These are phyloP conservation scores for Westerdykella sp. DNA, from an alignment of 2,329 filamentous ascomycete genomes.

Conservation along the genomic window DNA sequence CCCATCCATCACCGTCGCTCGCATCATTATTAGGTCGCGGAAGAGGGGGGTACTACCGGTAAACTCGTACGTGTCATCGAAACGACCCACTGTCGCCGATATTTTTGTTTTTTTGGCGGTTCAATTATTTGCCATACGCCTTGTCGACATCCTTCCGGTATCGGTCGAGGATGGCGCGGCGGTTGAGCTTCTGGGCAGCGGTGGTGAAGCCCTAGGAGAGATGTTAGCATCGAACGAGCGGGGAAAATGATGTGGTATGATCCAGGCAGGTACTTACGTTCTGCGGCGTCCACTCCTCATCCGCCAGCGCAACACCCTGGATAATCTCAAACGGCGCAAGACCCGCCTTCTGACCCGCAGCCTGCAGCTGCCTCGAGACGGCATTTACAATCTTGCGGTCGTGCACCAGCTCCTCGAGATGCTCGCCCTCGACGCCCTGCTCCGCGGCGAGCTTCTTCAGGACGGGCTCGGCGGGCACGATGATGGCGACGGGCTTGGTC, in stretches of 20 bases:
- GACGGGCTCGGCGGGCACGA: constrained; percentile 56
- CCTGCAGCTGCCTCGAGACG: constrained; percentile 66
- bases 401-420: constrained; percentile 61
- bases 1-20: no score
- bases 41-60: no score
- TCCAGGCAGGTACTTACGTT: constrained; percentile 57
- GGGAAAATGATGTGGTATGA: background rate
- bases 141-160: constrained; percentile 47
- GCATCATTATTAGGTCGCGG: no score
- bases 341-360: constrained; percentile 58
- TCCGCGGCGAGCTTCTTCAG: constrained; percentile 52
- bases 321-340: constrained; percentile 68
- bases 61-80: no score
- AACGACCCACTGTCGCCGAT: no score
- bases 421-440: constrained; percentile 58
- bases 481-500: constrained; percentile 74
- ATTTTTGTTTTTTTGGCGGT: background rate
- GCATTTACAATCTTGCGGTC: constrained; percentile 58
- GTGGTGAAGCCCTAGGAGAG: constrained; percentile 42
- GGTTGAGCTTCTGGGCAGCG: constrained; percentile 50
- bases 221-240: constrained; percentile 13
- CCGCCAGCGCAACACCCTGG: constrained; percentile 67
- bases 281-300: constrained; percentile 82
- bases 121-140: constrained; percentile 35
- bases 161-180: constrained; percentile 45